Base-by-base conservation (phyloP, 345 rosid species). In the Heritiera littoralis region DNA sequence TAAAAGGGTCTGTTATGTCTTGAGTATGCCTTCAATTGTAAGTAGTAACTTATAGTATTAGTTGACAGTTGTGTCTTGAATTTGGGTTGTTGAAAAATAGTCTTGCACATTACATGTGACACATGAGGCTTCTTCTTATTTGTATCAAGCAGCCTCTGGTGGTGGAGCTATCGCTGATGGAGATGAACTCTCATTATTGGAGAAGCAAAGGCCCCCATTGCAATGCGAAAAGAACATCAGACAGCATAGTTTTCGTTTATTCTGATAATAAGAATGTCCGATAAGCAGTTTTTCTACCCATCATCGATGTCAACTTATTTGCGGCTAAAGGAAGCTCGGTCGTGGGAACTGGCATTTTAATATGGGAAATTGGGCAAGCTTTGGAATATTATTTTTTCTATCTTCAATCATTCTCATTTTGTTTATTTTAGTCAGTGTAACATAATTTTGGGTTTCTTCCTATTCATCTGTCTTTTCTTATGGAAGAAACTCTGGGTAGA, bases 291-390 rank as follows among this genome's bases (percentile, higher is more conserved):
- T 94, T 94, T 96, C 84, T 96, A 92, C 84, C 98, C 99, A 11
- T 86, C 99, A 40, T 77, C 89, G 86, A 83, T 85, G 83, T 95
- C 98, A 46, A 84, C 92, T 76, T 86, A 84, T 46, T 14, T 82
- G 84, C 89, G 98, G 38, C 88, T 92, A 48, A 91, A 91, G 87
- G 94, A 93, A 90, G 97, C 98, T 77, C 89, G 84, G 32, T 72
- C 65, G 0, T 86, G 93, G 93, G 92, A 74, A 81, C 87, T 23
- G 95, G 94, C 79, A 84, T 96, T 80, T 92, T 93, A 9, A 90
- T 94, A 63, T 92, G 99, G 99, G 98, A 96, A 85, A 90, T 92
- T 20, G 97, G 98, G 46, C 97, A 94, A 85, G 99, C 95, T 81
- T 83, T 96, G 83, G 95, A 94, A 84, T 88, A 86, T 86, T 91